phyloP scores from a whole-genome alignment of 1,139 yeast species.

The Candida tropicalis region DNA sequence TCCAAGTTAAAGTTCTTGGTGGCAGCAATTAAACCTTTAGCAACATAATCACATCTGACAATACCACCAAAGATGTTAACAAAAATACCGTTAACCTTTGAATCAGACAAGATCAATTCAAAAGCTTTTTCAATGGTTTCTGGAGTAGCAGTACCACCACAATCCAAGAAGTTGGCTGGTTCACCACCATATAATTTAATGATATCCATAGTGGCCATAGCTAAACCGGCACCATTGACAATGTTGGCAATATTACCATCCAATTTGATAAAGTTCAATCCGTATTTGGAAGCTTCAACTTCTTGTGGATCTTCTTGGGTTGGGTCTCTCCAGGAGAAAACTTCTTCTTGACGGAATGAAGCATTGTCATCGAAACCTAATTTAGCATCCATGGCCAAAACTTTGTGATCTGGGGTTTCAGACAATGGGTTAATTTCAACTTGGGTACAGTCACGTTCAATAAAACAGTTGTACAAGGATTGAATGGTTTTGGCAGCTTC shows the following conservation, averaged over 20 bases:
- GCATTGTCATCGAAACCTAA: conserved; percentile 98
- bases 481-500: conserved; percentile 88
- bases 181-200: conserved; percentile 97
- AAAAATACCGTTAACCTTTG: conserved; percentile 90
- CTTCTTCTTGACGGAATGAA: conserved; percentile 90
- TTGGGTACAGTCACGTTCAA: conserved; percentile 94
- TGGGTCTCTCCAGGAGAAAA: conserved; percentile 94
- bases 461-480: conserved; percentile 85
- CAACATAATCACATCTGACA: conserved; percentile 98
- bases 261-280: conserved; percentile 93
- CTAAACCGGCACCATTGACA: conserved; percentile 99
- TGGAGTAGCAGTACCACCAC: conserved; percentile 99
- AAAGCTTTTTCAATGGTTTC: conserved; percentile 97
- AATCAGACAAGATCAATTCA: conserved; percentile 86
- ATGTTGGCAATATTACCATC: conserved; percentile 98
- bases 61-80: conserved; percentile 99
- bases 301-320: conserved; percentile 99
- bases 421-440: conserved; percentile 98
- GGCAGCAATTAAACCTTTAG: conserved; percentile 93
- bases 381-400: conserved; percentile 98
- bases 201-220: conserved; percentile 99
- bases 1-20: conserved; percentile 94
- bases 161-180: conserved; percentile 98
- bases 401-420: conserved; percentile 88
- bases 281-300: conserved; percentile 86